Evolutionary conservation across 257 asterid genomes (phyloP), one percentile per base, ranked within the genome.

Genomic region (Linaria vulgaris): DNA sequence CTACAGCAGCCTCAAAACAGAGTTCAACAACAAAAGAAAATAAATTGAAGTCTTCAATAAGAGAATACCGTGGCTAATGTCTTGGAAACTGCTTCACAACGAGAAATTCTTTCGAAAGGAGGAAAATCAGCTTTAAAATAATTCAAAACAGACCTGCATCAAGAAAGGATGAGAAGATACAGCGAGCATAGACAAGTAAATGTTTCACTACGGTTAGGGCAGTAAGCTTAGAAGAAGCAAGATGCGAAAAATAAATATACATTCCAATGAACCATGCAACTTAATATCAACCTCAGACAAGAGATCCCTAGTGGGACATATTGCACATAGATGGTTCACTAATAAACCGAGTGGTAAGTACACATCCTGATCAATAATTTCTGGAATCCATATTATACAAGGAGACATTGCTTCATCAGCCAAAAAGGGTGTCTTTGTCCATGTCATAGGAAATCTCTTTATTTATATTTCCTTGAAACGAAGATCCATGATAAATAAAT

Each of bases 51-150:
- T 30, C 19, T 15, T 20, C 25, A 31, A 16, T 53, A 15, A 52
- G 45, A 61, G n/a, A 48, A 58, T 85, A 92, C 98, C 89, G 39
- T 53, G 48, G 70, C 16, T 21, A 78, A 63, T 41, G 75, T 82
- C 61, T 64, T 60, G 15, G 59, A 50, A 75, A 73, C 77, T 56
- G 80, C 63, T 72, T 54, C 51, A 45, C 63, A 73, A 63, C 44
- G 79, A 69, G 54, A 78, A n/a, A 90, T 74, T 80, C 91, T 82
- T 75, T 87, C 76, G 34, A 89, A 94, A 15, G 99, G 97, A 70
- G 96, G 83, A 72, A 97, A 96, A 55, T 97, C 91, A 78, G 58
- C 73, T 49, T 74, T 63, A 67, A 89, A 87, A 81, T 94, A 94
- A 72, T 73, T 73, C 61, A 84, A 74, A 54, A 85, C 69, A 39